phyloP scores from a whole-genome alignment of 495 filamentous ascomycete genomes.

The Aspergillus diversus region DNA sequence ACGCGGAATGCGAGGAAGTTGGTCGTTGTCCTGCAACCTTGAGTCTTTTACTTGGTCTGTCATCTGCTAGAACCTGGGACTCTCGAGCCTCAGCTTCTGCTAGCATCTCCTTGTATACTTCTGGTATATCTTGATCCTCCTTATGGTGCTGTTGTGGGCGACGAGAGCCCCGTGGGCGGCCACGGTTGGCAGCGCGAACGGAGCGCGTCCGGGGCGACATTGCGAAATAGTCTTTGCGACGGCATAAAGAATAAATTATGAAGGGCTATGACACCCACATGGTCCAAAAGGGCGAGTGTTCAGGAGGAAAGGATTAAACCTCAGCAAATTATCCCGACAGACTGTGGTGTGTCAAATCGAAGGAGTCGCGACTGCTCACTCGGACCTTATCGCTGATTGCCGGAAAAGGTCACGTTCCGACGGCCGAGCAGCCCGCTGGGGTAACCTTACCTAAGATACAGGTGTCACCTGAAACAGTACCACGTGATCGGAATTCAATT shows the following conservation, averaged over 20 bases:
- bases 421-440: no score
- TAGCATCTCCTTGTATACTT: slow-evolving; percentile 71
- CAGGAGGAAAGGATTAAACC: not conserved
- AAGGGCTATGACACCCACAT: not conserved
- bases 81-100: slow-evolving; percentile 59
- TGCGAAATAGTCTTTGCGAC: not conserved
- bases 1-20: slow-evolving; percentile 18
- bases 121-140: slow-evolving; percentile 42
- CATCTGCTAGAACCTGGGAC: slow-evolving; percentile 33
- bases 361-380: not conserved
- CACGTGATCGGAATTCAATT: no score
- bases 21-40: slow-evolving; percentile 39
- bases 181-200: slow-evolving; percentile 24
- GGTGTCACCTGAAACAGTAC: no score
- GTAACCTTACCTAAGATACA: no score
- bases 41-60: slow-evolving; percentile 49
- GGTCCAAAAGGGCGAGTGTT: not conserved
- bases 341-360: no score
- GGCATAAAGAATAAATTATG: slow-evolving; percentile 15
- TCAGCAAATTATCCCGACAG: no score
- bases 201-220: slow-evolving; percentile 31
- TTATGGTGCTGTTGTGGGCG: slow-evolving; percentile 18
- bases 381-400: not conserved
- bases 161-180: slow-evolving; percentile 16
- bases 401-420: no score